Conservation (phyloP, 2,329 filamentous ascomycete genomes). For the Aspergillus luchuensis region DNA sequence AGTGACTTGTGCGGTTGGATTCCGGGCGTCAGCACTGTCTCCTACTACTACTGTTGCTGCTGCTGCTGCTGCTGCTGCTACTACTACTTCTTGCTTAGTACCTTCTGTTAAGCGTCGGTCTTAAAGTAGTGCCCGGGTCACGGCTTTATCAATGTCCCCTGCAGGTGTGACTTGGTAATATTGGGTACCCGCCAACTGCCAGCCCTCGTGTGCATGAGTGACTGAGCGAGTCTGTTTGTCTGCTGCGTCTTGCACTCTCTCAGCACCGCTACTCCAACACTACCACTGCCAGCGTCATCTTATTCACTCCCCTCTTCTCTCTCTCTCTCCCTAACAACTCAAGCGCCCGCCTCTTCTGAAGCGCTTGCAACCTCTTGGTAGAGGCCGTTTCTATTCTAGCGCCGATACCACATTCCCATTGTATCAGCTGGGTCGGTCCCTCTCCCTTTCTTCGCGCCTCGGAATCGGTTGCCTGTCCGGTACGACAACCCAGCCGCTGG, state of each 20-base stretch:
- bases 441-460: constrained; percentile 2
- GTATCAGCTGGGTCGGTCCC: constrained; percentile 1
- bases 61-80: constrained; percentile 3
- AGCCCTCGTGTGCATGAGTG: constrained; percentile 11
- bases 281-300: neutral
- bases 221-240: constrained; percentile 9
- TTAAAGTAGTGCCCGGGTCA: neutral
- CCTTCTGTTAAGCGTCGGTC: neutral
- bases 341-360: neutral
- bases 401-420: neutral
- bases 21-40: neutral
- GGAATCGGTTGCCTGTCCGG: constrained; percentile 12
- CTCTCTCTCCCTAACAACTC: neutral
- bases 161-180: constrained; percentile 22
- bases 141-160: constrained; percentile 10
- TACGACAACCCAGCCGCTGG: constrained; percentile 13
- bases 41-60: constrained; percentile 5
- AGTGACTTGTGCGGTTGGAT: neutral
- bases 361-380: neutral
- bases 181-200: constrained; percentile 24
- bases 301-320: neutral
- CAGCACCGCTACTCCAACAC: neutral
- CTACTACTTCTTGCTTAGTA: neutral
- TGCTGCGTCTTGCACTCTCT: constrained; percentile 1
- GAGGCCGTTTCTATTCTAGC: neutral